phyloP scores from a whole-genome alignment of 1,284 basidiomycete genomes.

The Golubevia pallescens region DNA sequence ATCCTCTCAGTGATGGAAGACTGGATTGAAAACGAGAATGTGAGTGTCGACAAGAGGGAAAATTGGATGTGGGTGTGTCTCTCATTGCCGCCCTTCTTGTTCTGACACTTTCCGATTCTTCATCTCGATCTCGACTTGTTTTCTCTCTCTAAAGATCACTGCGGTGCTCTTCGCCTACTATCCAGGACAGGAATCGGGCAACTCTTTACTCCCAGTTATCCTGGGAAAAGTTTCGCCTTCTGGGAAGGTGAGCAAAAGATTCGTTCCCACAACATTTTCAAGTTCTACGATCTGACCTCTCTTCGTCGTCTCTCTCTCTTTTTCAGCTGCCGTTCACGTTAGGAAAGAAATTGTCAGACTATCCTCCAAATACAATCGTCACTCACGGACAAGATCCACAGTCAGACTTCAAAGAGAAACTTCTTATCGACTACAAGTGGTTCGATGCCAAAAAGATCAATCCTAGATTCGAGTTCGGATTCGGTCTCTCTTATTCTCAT shows the following conservation, averaged over 20 bases:
- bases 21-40: too few species aligned
- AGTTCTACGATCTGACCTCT: too few species aligned
- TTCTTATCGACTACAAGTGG: background rate
- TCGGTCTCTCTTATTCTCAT: background rate
- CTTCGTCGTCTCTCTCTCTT: too few species aligned
- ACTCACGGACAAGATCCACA: background rate
- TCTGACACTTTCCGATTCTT: too few species aligned
- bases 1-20: too few species aligned
- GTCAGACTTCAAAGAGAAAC: background rate
- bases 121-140: too few species aligned
- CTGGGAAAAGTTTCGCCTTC: conserved; percentile 26
- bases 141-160: too few species aligned
- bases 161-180: conserved; percentile 23
- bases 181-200: conserved; percentile 31
- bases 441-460: conserved; percentile 1
- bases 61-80: too few species aligned
- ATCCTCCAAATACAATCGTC: background rate
- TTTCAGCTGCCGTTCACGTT: conserved; percentile 22
- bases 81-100: too few species aligned
- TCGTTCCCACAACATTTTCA: too few species aligned
- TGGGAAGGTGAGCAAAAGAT: conserved; percentile 14
- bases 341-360: conserved; percentile 13
- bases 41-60: too few species aligned
- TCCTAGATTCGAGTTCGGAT: background rate
- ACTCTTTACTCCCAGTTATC: conserved; percentile 21